A percentile compares a stretch with the other conserved stretches of the same genome.
Evolutionary conservation across 2,329 filamentous ascomycete genomes (phyloP).

Genomic region (Fusarium mexicanum): DNA sequence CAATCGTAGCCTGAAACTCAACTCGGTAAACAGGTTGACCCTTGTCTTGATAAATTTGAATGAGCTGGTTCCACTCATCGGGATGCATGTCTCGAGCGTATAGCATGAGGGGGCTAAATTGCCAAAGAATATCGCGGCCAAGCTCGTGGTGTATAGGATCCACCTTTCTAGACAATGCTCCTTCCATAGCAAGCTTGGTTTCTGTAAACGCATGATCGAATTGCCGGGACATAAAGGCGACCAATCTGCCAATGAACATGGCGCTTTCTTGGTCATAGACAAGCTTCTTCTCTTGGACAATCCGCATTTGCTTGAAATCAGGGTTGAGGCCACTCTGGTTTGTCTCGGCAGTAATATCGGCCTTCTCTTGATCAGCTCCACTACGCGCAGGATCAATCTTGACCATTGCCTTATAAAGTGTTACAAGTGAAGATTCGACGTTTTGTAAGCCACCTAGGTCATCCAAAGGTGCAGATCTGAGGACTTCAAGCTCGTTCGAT

Average conservation of each 20-base stretch:
- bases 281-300: constrained; percentile 93
- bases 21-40: constrained; percentile 80
- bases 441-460: constrained; percentile 75
- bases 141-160: constrained; percentile 76
- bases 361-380: constrained; percentile 58
- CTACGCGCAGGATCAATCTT: constrained; percentile 89
- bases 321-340: constrained; percentile 68
- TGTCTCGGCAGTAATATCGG: constrained; percentile 56
- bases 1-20: constrained; percentile 81
- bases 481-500: constrained; percentile 74
- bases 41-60: constrained; percentile 83
- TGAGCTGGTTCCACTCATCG: constrained; percentile 80
- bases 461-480: constrained; percentile 79
- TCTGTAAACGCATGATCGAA: constrained; percentile 81
- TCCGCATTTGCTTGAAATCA: constrained; percentile 89
- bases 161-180: constrained; percentile 70
- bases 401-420: constrained; percentile 89
- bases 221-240: constrained; percentile 82
- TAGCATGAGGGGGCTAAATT: constrained; percentile 85
- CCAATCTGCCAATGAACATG: constrained; percentile 80
- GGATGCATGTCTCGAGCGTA: constrained; percentile 88
- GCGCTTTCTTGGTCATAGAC: constrained; percentile 82
- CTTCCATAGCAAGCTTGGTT: constrained; percentile 71
- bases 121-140: constrained; percentile 81
- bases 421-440: constrained; percentile 80